Evolutionary conservation across 2,329 filamentous ascomycete genomes (phyloP).

Genomic region (Colletotrichum gloeosporioides): DNA sequence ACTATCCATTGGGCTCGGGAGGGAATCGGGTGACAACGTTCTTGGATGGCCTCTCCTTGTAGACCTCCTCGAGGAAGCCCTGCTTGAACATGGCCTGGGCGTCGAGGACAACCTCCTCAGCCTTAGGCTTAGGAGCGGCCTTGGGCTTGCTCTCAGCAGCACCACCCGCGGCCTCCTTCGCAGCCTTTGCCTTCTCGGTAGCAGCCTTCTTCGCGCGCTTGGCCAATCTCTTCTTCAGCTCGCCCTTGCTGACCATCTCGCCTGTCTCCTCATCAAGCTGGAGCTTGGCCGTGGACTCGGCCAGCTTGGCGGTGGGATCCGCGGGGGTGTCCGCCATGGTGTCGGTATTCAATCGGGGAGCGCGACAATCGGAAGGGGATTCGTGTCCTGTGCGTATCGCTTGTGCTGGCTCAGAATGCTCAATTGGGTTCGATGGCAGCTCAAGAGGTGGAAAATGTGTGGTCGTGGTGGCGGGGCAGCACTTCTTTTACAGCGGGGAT

Average conservation of each 20-base stretch:
- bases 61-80: slow-evolving; percentile 77
- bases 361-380: accelerated
- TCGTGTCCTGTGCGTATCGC: neutral
- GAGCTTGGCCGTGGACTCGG: slow-evolving; percentile 60
- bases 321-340: slow-evolving; percentile 53
- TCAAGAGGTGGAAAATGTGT: slow-evolving; percentile 5
- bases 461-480: slow-evolving; percentile 17
- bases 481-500: slow-evolving; percentile 18
- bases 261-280: slow-evolving; percentile 68
- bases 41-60: slow-evolving; percentile 68
- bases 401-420: neutral
- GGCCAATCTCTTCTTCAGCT: slow-evolving; percentile 65
- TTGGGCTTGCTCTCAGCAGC: slow-evolving; percentile 27
- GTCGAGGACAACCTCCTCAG: slow-evolving; percentile 51
- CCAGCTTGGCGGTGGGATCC: slow-evolving; percentile 57
- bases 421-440: neutral
- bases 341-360: neutral
- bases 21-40: slow-evolving; percentile 76
- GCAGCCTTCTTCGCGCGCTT: slow-evolving; percentile 65
- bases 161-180: slow-evolving; percentile 33
- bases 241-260: slow-evolving; percentile 69
- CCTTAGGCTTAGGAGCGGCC: slow-evolving; percentile 46
- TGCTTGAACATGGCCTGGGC: slow-evolving; percentile 78
- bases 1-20: slow-evolving; percentile 87
- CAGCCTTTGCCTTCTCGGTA: slow-evolving; percentile 56